Percentiles rank a stretch among this genome's conserved stretches.
These are phyloP conservation scores for Tricholomella constricta DNA, from an alignment of 768 basidiomycete genomes.

Conservation along the genomic window DNA sequence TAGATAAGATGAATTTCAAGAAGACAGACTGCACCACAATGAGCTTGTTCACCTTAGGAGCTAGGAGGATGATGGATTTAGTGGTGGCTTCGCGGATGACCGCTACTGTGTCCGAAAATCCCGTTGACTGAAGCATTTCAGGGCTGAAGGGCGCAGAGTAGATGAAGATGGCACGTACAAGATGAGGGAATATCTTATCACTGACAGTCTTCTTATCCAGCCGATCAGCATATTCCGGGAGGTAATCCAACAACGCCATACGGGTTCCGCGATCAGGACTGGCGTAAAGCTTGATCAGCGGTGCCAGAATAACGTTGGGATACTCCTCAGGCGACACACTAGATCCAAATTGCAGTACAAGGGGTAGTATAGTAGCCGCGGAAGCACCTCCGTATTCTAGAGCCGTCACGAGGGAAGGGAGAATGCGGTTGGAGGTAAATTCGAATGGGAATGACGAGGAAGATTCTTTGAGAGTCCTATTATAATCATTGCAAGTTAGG, in stretches of 20 bases:
- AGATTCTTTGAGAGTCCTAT: slow-evolving; percentile 77
- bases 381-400: slow-evolving; percentile 79
- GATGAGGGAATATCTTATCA: slow-evolving; percentile 90
- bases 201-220: slow-evolving; percentile 83
- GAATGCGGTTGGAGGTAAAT: slow-evolving; percentile 81
- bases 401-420: slow-evolving; percentile 81
- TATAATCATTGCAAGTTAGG: neutral
- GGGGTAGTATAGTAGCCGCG: slow-evolving; percentile 76
- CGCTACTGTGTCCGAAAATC: slow-evolving; percentile 93
- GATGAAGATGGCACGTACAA: slow-evolving; percentile 52
- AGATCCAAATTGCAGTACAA: slow-evolving; percentile 80
- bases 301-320: slow-evolving; percentile 62
- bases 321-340: slow-evolving; percentile 75
- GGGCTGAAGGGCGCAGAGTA: slow-evolving; percentile 1
- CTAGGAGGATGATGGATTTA: slow-evolving; percentile 80
- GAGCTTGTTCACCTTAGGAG: slow-evolving; percentile 65
- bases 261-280: slow-evolving; percentile 92
- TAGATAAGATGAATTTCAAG: neutral
- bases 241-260: slow-evolving; percentile 89
- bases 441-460: slow-evolving; percentile 80
- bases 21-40: neutral
- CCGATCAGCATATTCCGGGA: slow-evolving; percentile 83
- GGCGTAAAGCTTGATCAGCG: slow-evolving; percentile 81
- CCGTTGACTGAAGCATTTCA: slow-evolving; percentile 72
- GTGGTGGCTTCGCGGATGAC: slow-evolving; percentile 94